These are phyloP conservation scores for Suillus brevipes DNA, from an alignment of 768 basidiomycete species.

Conservation along the genomic window DNA sequence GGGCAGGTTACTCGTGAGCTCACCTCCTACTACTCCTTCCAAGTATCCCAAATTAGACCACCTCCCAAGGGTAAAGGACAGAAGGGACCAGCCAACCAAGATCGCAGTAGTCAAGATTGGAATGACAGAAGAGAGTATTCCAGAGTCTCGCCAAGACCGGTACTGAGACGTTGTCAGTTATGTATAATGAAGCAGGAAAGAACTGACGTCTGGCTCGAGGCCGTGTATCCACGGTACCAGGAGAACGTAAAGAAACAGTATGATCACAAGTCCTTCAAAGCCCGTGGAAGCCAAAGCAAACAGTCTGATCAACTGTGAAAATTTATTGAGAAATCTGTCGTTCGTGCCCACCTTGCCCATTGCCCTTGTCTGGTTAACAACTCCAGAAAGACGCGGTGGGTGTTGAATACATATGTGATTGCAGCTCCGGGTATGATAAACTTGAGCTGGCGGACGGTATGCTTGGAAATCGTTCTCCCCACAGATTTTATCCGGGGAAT, in stretches of 20 bases:
- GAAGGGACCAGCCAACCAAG: slow-evolving; percentile 65
- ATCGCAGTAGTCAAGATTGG: slow-evolving; percentile 71
- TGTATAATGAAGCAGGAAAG: neutral
- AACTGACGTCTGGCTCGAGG: slow-evolving; percentile 66
- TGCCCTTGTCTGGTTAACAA: slow-evolving; percentile 37
- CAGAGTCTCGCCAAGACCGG: slow-evolving; percentile 71
- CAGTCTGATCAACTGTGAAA: slow-evolving; percentile 37
- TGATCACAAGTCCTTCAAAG: slow-evolving; percentile 59
- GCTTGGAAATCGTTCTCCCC: slow-evolving; percentile 36
- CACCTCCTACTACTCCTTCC: slow-evolving; percentile 64
- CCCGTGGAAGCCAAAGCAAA: slow-evolving; percentile 54
- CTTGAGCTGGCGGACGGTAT: slow-evolving; percentile 70
- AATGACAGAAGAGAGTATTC: slow-evolving; percentile 65
- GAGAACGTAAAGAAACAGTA: slow-evolving; percentile 73
- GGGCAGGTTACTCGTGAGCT: slow-evolving; percentile 18
- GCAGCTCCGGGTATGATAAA: slow-evolving; percentile 70
- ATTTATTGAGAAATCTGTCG: too few species aligned
- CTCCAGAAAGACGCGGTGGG: slow-evolving; percentile 49
- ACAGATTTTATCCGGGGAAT: slow-evolving; percentile 15
- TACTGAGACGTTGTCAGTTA: slow-evolving; percentile 46
- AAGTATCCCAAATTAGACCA: slow-evolving; percentile 68
- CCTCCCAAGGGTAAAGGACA: slow-evolving; percentile 61
- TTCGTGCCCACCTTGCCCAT: slow-evolving; percentile 49
- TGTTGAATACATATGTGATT: slow-evolving; percentile 62
- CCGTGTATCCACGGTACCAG: slow-evolving; percentile 66